Evolutionary conservation across 2,329 filamentous ascomycete species (phyloP).

Genomic region (Fusarium foetens): DNA sequence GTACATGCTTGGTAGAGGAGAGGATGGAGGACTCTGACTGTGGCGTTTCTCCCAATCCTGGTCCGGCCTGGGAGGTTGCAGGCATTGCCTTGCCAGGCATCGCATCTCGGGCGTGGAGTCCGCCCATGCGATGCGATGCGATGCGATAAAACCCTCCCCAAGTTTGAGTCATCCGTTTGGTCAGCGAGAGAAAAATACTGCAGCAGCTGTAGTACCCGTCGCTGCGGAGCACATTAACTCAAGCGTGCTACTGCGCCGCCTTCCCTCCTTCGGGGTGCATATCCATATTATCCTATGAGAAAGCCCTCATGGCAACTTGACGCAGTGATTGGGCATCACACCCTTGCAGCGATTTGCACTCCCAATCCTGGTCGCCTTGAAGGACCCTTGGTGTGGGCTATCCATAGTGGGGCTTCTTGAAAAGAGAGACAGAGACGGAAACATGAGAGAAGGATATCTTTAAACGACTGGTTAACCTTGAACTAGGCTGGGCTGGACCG

Average conservation of each 20-base stretch:
- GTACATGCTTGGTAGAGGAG: conserved; percentile 33
- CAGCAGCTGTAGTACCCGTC: not conserved
- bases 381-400: conserved; percentile 23
- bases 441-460: not conserved
- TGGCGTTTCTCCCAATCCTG: conserved; percentile 35
- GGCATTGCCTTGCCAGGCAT: conserved; percentile 32
- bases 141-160: conserved; percentile 8
- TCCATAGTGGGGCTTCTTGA: conserved; percentile 28
- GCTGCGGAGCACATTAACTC: conserved; percentile 32
- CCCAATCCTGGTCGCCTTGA: conserved; percentile 27
- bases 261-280: conserved; percentile 54
- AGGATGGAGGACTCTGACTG: conserved; percentile 40
- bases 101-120: conserved; percentile 37
- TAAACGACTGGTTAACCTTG: conserved; percentile 17
- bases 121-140: conserved; percentile 26
- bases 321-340: conserved; percentile 51
- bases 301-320: conserved; percentile 33
- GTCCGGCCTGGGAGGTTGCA: conserved; percentile 19
- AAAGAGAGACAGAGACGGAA: not conserved
- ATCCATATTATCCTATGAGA: conserved; percentile 47
- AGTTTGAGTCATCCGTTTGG: conserved; percentile 41
- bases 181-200: conserved; percentile 15
- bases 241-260: conserved; percentile 54
- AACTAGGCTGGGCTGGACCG: conserved; percentile 23
- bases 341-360: conserved; percentile 46